Base-by-base conservation (phyloP, 2,329 filamentous ascomycete species). In the Aspergillus calidoustus region DNA sequence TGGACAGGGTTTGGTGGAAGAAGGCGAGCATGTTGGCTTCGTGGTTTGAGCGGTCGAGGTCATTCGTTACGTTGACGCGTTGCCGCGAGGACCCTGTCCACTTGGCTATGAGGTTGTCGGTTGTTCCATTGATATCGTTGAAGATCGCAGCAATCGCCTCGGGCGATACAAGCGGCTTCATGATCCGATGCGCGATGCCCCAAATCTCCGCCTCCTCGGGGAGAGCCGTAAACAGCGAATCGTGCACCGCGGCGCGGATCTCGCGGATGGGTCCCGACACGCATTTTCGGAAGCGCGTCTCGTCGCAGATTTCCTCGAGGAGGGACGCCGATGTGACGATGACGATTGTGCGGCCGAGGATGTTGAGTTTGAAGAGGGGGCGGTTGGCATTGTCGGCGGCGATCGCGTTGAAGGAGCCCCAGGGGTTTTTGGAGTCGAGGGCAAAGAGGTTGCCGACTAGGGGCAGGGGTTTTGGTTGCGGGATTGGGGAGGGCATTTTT, bases 171-270 rank as follows among this genome's bases (percentile, higher is more conserved):
- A 77, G 75, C 0, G 82, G 81, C 19, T 79, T 73, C 68, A 84
- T 75, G 52, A 80, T 78, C 3, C 81, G 76, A 64, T 84, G 82
- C 11, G 90, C 89, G 63, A 89, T 83, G 30, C 84, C 87, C 89
- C 89, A 92, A 68, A 86, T 86, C 43, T 72, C 67, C 48, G 61
- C 61, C 59, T 83, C 81, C 2, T 71, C 67, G 55, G 77, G 66
- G 63, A 76, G 70, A 6, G 79, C 87, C 0, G 88, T 91, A 71
- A 92, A 91, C 4, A 92, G 81, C 28, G 88, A 89, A 79, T 90
- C 87, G 63, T 86, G 81, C 1, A 88, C 82, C 22, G 84, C 85
- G 61, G 86, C 81, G 66, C 89, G 80, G 51, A 92, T 81, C 70
- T 89, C 73, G 8, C 77, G 68, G 2, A 90, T 76, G 0, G 81